Evolutionary conservation across 2,329 filamentous ascomycete species (phyloP), one percentile per base, ranked within the genome.

Genomic region (Arthrobotrys sinensis): DNA sequence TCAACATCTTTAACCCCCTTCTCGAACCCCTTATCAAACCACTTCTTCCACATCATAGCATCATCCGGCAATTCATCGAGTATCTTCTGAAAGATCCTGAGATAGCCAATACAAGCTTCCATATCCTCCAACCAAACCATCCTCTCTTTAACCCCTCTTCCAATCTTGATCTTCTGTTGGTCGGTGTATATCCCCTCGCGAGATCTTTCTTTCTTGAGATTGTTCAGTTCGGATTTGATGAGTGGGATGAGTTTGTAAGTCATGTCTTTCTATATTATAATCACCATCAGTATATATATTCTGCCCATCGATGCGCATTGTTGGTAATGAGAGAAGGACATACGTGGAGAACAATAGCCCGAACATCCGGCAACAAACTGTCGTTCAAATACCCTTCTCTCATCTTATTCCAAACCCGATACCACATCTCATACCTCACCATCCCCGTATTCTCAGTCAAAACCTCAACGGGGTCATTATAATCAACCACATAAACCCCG

Each of bases 11-110:
- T 38, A 21, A 11, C 32, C 10, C 43, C 36, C 16, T 43, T 43
- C 24, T 60, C 50, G 32, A 77, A 77, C 7, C 62, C 50, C 1
- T 67, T 60, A n/a, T 43, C 36, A n/a, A 77, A 77, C 50, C 66
- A 60, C 34, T 71, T 70, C 50, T 57, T 70, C 3, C 34, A 45
- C 65, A 77, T 65, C 73, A 77, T 77, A 2, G 73, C 16, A 43
- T 77, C 66, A 8, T 64, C 73, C 3, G 66, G 73, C 16, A 77
- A 24, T 14, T 77, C 65, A 5, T 21, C 24, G 0, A 70, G 36
- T 10, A 77, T 32, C 14, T 14, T 57, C 24, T 77, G 60, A 32
- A 77, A 71, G 24, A 68, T 63, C 5, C 40, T 32, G 24, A 71
- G 28, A 24, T 77, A 50, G 0, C 5, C 10, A 21, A 71, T 21